Evolutionary conservation across 73 alveolate genomes (phyloP), one percentile per base, ranked within the genome.

Genomic region (Diophrys sp.): DNA sequence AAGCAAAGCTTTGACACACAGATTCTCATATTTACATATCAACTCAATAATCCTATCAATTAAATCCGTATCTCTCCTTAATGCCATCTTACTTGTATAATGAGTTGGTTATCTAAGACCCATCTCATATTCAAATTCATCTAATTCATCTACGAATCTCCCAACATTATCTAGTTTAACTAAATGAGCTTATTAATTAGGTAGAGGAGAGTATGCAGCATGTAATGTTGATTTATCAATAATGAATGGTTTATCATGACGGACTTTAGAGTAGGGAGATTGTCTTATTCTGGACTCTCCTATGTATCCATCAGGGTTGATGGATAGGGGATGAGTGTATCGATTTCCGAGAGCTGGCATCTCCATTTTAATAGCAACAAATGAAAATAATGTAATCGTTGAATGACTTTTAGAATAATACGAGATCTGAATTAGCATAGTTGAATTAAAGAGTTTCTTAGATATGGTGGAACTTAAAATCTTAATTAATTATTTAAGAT

Each of bases 301-400:
- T n/a, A n/a, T 11, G 18, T 44, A 44, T 44, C 18, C 62, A 44
- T 44, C 62, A 5, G 62, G 62, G 5, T 11, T 11, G 18, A 44
- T 44, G 54, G 73, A 80, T 25, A 80, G 54, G 28, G 75, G 75
- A 71, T 80, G 83, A 11, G 75, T 62, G 56, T 80, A 80, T 1
- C 88, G 83, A 2, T 80, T 80, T 14, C 83, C 83, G 0, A 80
- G 69, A 55, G 83, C 67, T 0, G 88, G n/a, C n/a, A n/a, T n/a
- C n/a, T n/a, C n/a, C n/a, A n/a, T n/a, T n/a, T n/a, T n/a, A n/a
- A n/a, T n/a, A n/a, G n/a, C n/a, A n/a, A n/a, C n/a, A n/a, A n/a
- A n/a, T n/a, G n/a, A n/a, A n/a, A n/a, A n/a, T n/a, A n/a, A n/a
- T n/a, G n/a, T n/a, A n/a, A n/a, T n/a, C n/a, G n/a, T n/a, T n/a